Evolutionary conservation across 2,329 filamentous ascomycete genomes (phyloP).

Genomic region (Cordyceps tenuipes): DNA sequence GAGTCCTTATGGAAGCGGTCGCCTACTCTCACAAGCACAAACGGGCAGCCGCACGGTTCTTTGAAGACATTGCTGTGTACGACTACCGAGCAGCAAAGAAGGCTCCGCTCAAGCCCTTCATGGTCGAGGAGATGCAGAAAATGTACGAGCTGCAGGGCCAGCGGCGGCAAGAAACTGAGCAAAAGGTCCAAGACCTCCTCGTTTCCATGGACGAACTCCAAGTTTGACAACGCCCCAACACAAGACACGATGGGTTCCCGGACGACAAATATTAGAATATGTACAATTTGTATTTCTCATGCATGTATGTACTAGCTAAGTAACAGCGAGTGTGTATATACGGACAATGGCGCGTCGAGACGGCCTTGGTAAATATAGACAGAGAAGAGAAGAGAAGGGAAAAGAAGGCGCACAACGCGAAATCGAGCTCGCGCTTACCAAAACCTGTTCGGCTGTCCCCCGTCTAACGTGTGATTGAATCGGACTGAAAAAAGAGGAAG

Average conservation of each 20-base stretch:
- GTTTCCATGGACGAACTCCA: slow-evolving; percentile 13
- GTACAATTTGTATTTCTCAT: slow-evolving; percentile 10
- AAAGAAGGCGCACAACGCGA: not conserved
- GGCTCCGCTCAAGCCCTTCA: slow-evolving; percentile 32
- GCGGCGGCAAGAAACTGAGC: slow-evolving; percentile 14
- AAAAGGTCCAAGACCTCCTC: slow-evolving; percentile 14
- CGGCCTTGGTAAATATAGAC: slow-evolving; percentile 11
- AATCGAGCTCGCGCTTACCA: not conserved
- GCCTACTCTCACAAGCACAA: slow-evolving; percentile 69
- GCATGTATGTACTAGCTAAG: slow-evolving; percentile 5
- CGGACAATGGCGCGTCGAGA: slow-evolving; percentile 8
- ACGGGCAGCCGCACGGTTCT: slow-evolving; percentile 62
- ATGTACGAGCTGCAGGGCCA: slow-evolving; percentile 28
- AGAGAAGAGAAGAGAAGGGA: slow-evolving; percentile 2
- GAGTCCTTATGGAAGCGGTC: slow-evolving; percentile 52
- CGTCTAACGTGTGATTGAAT: slow-evolving; percentile 2
- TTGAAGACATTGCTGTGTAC: slow-evolving; percentile 74
- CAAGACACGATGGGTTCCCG: too few relatives aligned
- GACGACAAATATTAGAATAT: not conserved
- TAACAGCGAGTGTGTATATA: slow-evolving; percentile 6
- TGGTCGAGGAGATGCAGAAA: slow-evolving; percentile 29
- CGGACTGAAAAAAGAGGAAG: too few relatives aligned
- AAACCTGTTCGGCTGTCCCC: not conserved
- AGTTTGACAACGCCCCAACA: not conserved
- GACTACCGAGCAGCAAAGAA: slow-evolving; percentile 39